Percentiles rank a stretch among this genome's conserved stretches.
These are phyloP conservation scores for Ceratobasidium sp. DNA, from an alignment of 1,284 basidiomycete species.

Conservation along the genomic window DNA sequence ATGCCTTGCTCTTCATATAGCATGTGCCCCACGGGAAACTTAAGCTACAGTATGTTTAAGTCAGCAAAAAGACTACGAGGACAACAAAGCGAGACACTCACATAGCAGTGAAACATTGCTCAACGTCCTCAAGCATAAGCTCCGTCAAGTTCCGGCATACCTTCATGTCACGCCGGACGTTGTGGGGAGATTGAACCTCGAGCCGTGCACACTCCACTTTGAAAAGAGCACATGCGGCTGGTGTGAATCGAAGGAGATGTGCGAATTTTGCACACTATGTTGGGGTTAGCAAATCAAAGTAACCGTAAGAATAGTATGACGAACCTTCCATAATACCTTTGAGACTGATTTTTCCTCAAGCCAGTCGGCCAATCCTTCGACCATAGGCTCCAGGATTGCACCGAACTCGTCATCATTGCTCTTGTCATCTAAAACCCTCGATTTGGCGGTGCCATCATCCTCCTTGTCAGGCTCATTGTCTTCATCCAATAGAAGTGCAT, in stretches of 20 bases:
- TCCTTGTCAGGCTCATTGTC: no score
- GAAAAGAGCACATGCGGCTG: neutral
- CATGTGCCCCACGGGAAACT: neutral
- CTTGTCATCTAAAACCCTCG: neutral
- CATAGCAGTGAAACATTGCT: neutral
- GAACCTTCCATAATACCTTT: neutral
- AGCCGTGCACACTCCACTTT: neutral
- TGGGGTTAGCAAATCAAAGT: no score
- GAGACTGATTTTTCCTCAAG: neutral
- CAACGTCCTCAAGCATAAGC: neutral
- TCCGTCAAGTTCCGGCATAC: neutral
- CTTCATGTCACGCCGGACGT: slow-evolving; percentile 2
- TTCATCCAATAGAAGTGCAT: no score
- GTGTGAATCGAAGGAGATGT: neutral
- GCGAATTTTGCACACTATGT: slow-evolving; percentile 1
- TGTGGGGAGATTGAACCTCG: neutral
- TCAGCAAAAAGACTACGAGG: no score
- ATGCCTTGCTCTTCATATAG: neutral
- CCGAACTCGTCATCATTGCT: neutral
- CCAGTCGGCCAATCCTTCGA: neutral
- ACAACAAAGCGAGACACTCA: neutral
- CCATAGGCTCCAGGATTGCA: neutral
- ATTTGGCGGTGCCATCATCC: no score
- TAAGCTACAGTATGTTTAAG: neutral
- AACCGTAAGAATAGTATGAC: no score